phyloP scores from a whole-genome alignment of 495 filamentous ascomycete genomes.

The Acidomyces sp. region DNA sequence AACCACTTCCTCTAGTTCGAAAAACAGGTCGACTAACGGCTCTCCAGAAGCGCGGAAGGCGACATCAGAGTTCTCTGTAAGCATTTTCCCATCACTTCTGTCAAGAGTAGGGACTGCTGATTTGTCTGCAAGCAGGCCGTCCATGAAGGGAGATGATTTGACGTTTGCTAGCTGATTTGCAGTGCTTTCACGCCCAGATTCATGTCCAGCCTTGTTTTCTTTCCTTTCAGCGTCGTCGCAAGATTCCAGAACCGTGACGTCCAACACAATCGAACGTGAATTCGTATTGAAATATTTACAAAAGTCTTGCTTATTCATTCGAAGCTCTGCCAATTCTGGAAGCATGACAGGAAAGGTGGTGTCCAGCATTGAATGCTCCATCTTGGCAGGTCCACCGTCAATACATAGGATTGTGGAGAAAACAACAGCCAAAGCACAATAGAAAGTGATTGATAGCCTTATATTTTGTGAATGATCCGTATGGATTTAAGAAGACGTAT shows the following conservation, averaged over 20 bases:
- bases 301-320: conserved; percentile 24
- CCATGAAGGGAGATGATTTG: conserved; percentile 20
- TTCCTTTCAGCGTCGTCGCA: too few relatives aligned
- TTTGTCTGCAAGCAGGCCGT: conserved; percentile 18
- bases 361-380: conserved; percentile 23
- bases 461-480: too few relatives aligned
- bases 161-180: neutral
- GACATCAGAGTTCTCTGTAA: conserved; percentile 32
- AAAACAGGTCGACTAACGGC: conserved; percentile 33
- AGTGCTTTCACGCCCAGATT: neutral
- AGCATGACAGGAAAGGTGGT: conserved; percentile 31
- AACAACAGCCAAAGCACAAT: neutral
- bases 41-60: conserved; percentile 31
- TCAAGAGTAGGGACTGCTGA: conserved; percentile 9
- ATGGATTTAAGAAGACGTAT: too few relatives aligned
- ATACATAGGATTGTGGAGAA: neutral
- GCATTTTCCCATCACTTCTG: conserved; percentile 29
- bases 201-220: neutral
- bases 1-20: conserved; percentile 30
- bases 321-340: conserved; percentile 26
- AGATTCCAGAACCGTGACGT: neutral
- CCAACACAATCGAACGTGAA: conserved; percentile 13
- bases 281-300: conserved; percentile 17
- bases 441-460: too few relatives aligned
- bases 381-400: neutral